Base-by-base conservation (phyloP, 768 basidiomycete genomes). In the Porpolomopsis calyptriformis region DNA sequence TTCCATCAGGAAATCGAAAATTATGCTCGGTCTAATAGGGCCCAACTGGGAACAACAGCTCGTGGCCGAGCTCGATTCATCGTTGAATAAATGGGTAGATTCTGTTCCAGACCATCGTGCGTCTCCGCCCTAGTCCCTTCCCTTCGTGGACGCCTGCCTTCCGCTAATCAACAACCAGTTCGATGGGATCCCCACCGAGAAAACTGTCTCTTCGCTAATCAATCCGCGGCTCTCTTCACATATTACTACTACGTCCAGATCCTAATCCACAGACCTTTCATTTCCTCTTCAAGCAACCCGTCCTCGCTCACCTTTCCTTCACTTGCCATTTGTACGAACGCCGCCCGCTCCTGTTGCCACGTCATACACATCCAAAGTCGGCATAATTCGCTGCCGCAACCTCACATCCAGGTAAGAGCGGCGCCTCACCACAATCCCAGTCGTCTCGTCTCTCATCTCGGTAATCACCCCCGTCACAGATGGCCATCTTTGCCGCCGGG, bases 271-370 rank as follows among this genome's bases (percentile, higher is more conserved):
- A 78, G 86, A 2, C 80, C 85, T 0, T 88, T 86, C 63, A 79
- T 90, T 45, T 81, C 80, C 0, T 72, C 75, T 0, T 72, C 74
- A 0, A 61, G 66, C 38, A 72, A 69, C 49, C 70, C 70, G 0
- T 68, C 73, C 1, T 55, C 58, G 2, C 51, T 76, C 3, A 66
- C 72, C 2, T 77, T 80, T 56, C 82, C 82, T 6, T 85, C 81
- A 0, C 68, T 85, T 22, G 80, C 83, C 0, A 86, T 84, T 43
- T 87, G 82, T 60, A 76, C 85, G 6, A 75, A 90, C 48, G 81
- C 91, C 0, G 86, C 90, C 0, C 70, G 90, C n/a, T 85, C 85
- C 1, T 85, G 80, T 45, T 78, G 76, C n/a, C 88, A 88, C 53
- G 73, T 96, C 19, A 63, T 85, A 29, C 83, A 89, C 52, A 65